Evolutionary conservation across 2,329 filamentous ascomycete species (phyloP).

Genomic region (Phyllosticta citribraziliensis): DNA sequence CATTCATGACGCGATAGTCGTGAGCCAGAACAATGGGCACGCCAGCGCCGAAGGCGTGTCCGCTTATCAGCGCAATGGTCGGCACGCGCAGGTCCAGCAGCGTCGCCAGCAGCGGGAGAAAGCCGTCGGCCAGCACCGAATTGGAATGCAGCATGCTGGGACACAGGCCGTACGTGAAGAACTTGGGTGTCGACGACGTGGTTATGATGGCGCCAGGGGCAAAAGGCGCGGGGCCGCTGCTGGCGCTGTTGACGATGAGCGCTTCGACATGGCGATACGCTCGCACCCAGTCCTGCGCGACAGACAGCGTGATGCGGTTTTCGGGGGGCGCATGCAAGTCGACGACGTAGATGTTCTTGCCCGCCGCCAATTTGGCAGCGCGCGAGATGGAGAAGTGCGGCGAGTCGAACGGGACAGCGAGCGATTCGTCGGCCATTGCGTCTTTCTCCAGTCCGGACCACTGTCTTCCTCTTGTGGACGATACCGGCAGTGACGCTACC

Average conservation of each 20-base stretch:
- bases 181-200: slow-evolving; percentile 40
- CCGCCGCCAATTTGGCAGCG: neutral
- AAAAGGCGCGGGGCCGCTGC: slow-evolving; percentile 31
- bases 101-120: slow-evolving; percentile 44
- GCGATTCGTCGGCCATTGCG: neutral
- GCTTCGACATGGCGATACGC: slow-evolving; percentile 40
- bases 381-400: neutral
- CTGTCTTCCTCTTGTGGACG: too few species aligned
- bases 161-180: slow-evolving; percentile 30
- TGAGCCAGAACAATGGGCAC: slow-evolving; percentile 39
- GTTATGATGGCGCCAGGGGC: slow-evolving; percentile 32
- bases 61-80: slow-evolving; percentile 39
- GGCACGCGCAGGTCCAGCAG: slow-evolving; percentile 41
- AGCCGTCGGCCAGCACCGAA: slow-evolving; percentile 42
- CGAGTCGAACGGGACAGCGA: neutral
- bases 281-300: slow-evolving; percentile 44
- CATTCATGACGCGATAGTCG: slow-evolving; percentile 37
- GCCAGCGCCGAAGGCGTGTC: slow-evolving; percentile 41
- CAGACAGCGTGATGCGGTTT: slow-evolving; percentile 42
- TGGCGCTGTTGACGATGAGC: slow-evolving; percentile 36
- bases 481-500: too few species aligned
- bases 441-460: neutral
- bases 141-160: slow-evolving; percentile 33
- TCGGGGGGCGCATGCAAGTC: slow-evolving; percentile 46
- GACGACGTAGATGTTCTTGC: slow-evolving; percentile 38